Base-by-base conservation (phyloP, 208 protist genomes). In the Acanthamoeba sp. region DNA sequence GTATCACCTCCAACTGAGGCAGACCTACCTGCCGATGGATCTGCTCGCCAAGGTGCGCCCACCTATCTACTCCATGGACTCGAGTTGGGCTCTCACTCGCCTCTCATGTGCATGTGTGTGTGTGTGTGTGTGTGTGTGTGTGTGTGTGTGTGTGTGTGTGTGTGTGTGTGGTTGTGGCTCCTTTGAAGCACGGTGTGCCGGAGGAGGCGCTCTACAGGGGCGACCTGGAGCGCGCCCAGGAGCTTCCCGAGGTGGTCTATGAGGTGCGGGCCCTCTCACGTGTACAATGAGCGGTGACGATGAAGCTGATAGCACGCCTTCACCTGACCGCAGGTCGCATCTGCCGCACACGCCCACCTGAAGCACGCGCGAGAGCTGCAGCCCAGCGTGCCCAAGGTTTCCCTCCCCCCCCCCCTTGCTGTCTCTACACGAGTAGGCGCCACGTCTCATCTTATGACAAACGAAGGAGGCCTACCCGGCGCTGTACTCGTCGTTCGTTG, bases 21-120 rank as follows among this genome's bases (percentile, higher is more conserved):
- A 94, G 40, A 71, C 62, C 27, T 91, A 87, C 24, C 57, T 94
- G n/a, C 92, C 92, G 3, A 59, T 90, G 38, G 78, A 94, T 14
- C 92, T 94, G 10, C 36, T 87, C 1, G 92, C 80, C 78, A 94
- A 94, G 78, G 92, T 94, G 45, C 4, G 24, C 73, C 20, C 14
- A 62, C 55, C 55, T 62, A 22, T 22, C 55, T 1, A 22, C 55
- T n/a, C 2, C 20, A 22, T 2, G 52, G 18, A 59, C 18, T 62
- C n/a, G n/a, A n/a, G n/a, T n/a, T n/a, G n/a, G n/a, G n/a, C n/a
- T n/a, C n/a, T n/a, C n/a, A n/a, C n/a, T n/a, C n/a, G n/a, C n/a
- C n/a, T n/a, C n/a, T n/a, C 84, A 84, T 29, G 22, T 29, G n/a
- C 34, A 12, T 32, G 5, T 73, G 32, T 50, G 1, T 87, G 36